These are phyloP conservation scores for Catenaria anguillulae DNA, from an alignment of 371 early-diverging fungal species.

Conservation along the genomic window DNA sequence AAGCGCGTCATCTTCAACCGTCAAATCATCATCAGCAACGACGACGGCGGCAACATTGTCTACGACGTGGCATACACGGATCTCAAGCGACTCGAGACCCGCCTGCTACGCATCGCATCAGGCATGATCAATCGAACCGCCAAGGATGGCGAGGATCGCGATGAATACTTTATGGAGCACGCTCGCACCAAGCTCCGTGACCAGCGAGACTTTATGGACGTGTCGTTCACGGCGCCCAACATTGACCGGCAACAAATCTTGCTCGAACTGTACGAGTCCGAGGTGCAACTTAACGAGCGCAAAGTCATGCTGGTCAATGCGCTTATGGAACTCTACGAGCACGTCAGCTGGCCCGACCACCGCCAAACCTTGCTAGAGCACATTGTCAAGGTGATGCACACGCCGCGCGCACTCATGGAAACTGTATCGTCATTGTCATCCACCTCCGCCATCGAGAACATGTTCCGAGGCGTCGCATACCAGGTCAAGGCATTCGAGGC, in stretches of 20 bases:
- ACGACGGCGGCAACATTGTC: conserved; percentile 20
- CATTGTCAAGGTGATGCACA: background rate
- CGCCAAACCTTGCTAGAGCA: background rate
- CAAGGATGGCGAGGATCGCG: conserved; percentile 10
- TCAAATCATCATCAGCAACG: conserved; percentile 17
- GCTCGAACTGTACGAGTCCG: conserved; percentile 26
- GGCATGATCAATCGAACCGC: conserved; percentile 24
- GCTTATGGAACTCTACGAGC: conserved; percentile 2
- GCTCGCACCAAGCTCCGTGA: background rate
- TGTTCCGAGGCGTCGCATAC: too few relatives aligned
- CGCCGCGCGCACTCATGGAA: background rate
- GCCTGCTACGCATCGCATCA: conserved; percentile 26
- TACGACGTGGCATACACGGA: conserved; percentile 31
- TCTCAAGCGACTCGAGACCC: conserved; percentile 21
- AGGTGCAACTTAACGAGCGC: conserved; percentile 28
- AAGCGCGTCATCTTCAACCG: conserved; percentile 16
- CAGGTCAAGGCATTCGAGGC: background rate
- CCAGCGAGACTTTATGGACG: conserved; percentile 17
- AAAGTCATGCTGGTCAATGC: conserved; percentile 17
- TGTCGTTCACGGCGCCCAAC: conserved; percentile 24
- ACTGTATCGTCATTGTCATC: background rate
- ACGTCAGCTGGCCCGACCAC: background rate
- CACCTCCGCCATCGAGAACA: background rate
- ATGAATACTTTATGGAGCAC: background rate
- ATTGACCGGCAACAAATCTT: conserved; percentile 30